phyloP scores from a whole-genome alignment of 2,329 filamentous ascomycete genomes.

The Fusarium annulatum region DNA sequence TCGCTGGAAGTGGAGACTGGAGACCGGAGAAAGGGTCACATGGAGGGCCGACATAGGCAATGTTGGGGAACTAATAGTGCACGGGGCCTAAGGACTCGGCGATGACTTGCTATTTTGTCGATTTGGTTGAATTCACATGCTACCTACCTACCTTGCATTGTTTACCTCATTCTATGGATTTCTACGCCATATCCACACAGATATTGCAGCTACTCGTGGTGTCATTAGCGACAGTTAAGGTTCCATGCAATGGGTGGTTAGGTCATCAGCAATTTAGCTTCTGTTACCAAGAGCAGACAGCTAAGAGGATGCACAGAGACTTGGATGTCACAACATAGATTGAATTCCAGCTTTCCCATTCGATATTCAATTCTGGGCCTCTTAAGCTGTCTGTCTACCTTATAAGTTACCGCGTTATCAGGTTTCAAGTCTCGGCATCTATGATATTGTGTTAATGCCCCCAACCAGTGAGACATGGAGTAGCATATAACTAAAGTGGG shows the following conservation, averaged over 20 bases:
- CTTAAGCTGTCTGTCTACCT: background rate
- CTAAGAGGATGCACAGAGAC: background rate
- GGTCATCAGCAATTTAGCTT: background rate
- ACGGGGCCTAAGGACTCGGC: conserved; percentile 7
- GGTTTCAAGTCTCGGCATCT: background rate
- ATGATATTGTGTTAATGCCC: background rate
- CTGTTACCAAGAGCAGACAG: background rate
- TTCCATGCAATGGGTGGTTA: background rate
- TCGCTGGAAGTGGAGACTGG: conserved; percentile 28
- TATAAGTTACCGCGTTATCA: background rate
- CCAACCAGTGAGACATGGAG: background rate
- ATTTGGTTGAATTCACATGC: conserved; percentile 11
- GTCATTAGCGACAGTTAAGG: background rate
- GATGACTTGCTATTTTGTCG: conserved; percentile 5
- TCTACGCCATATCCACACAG: background rate
- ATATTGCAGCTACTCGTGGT: background rate
- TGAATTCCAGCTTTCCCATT: background rate
- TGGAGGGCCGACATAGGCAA: conserved; percentile 17
- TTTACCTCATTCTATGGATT: background rate
- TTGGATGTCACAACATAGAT: no score
- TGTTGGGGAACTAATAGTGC: conserved; percentile 30
- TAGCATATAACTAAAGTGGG: conserved; percentile 5
- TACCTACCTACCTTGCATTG: background rate
- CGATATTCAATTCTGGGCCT: background rate
- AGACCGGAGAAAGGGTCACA: conserved; percentile 33